Conservation (phyloP, 495 filamentous ascomycete species). For the Penicillium lagena region DNA sequence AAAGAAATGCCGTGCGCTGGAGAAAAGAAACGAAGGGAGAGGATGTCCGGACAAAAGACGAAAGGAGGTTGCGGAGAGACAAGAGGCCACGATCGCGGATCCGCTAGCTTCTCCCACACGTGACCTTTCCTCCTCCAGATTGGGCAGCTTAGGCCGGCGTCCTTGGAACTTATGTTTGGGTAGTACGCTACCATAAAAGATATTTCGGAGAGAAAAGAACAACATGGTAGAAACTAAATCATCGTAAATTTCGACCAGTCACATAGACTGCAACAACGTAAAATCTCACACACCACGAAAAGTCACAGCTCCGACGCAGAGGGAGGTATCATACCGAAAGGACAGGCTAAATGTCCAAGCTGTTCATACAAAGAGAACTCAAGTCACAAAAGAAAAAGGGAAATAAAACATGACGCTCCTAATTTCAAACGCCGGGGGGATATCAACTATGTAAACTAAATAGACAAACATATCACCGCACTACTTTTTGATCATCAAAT, state of each 20-base stretch:
- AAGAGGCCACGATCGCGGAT: conserved; percentile 43
- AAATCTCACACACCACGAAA: too few relatives aligned
- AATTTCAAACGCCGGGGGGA: conserved; percentile 11
- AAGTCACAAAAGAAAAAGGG: conserved; percentile 2
- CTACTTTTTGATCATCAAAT: too few relatives aligned
- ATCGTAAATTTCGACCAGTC: too few relatives aligned
- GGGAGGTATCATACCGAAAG: conserved; percentile 33
- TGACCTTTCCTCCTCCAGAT: too few relatives aligned
- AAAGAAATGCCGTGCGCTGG: conserved; percentile 1
- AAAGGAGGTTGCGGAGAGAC: conserved; percentile 11
- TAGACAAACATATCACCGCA: neutral
- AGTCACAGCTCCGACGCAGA: conserved; percentile 7
- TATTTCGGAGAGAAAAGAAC: too few relatives aligned
- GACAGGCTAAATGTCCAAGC: conserved; percentile 19
- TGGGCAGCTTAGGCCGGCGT: too few relatives aligned
- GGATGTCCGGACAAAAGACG: conserved; percentile 4
- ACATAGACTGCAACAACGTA: too few relatives aligned
- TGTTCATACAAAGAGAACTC: conserved; percentile 8
- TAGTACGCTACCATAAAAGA: too few relatives aligned
- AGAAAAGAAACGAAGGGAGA: conserved; percentile 9
- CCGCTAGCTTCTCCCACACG: neutral
- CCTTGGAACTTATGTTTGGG: too few relatives aligned
- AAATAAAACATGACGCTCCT: conserved; percentile 5
- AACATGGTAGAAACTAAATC: too few relatives aligned
- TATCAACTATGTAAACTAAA: neutral